Base-by-base conservation (phyloP, 2,329 filamentous ascomycete genomes). In the Fusarium verticillioides region DNA sequence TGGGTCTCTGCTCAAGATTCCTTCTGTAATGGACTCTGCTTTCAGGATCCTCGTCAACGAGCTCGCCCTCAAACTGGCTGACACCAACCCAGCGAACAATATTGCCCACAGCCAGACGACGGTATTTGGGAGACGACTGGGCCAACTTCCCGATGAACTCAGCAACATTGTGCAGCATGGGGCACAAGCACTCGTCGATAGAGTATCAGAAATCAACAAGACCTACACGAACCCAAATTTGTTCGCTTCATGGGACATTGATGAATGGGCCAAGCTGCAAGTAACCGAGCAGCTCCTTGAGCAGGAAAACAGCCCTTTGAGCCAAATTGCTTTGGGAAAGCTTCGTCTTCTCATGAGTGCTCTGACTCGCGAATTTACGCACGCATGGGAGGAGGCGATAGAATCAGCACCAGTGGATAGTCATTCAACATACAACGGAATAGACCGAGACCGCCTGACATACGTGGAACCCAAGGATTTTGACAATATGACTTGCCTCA, bases 21-120 rank as follows among this genome's bases (percentile, higher is more conserved):
- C 81, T 0, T 78, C 82, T 18, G 76, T 90, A 4, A 81, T 85
- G 1, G 84, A 84, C 37, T 77, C 81, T 26, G 83, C 90, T 1
- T 93, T 92, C 72, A 83, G 85, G 16, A 86, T 92, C 32, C 83
- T 93, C 9, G 90, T 92, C 28, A 89, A 87, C 23, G 91, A 93
- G 75, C 84, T 87, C 58, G 90, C 90, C 7, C 76, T 92, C 18
- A 83, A 83, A 44, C 78, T 83, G 30, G 80, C 83, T 12, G 79
- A 77, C 26, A 62, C 52, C 19, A 21, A 39, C 18, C 36, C 36
- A 37, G 12, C 54, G 53, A 21, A 37, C 57, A 30, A 23, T 56
- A 28, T 16, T 46, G 52, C 26, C 9, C 34, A 43, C 46, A 52
- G 69, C 58, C 66, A 79, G 32, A 80, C 78, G 44, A 81, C 82